Conservation (phyloP, 129 eudicot genomes). For the Escallonia rubra region DNA sequence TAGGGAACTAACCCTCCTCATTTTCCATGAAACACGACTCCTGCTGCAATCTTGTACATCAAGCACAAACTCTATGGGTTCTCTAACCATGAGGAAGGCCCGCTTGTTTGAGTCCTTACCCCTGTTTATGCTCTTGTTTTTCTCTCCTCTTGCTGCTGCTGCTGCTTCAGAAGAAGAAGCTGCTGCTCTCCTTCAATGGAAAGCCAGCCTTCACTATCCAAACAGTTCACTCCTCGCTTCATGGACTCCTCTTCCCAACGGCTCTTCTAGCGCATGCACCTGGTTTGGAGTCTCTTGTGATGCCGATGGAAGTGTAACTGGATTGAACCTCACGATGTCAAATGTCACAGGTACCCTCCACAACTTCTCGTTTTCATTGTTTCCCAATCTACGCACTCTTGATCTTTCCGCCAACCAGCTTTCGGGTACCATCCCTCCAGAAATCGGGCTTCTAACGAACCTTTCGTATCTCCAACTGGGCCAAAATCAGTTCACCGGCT, state of each 20-base stretch:
- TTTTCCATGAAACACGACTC: too few species aligned
- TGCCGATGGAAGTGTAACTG: background rate
- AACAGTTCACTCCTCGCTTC: constrained; percentile 9
- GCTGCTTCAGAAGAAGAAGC: background rate
- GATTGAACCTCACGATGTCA: constrained; percentile 1
- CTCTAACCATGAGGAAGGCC: too few species aligned
- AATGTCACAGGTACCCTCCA: constrained; percentile 20
- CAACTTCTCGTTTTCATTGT: constrained; percentile 6
- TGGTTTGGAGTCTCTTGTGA: constrained; percentile 22
- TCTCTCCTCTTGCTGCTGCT: too few species aligned
- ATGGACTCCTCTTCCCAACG: background rate
- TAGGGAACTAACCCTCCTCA: too few species aligned
- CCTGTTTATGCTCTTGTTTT: too few species aligned
- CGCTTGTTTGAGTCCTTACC: too few species aligned
- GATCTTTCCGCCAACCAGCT: constrained; percentile 23
- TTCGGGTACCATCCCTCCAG: constrained; percentile 14
- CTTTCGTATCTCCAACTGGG: constrained; percentile 15
- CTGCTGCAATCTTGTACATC: too few species aligned
- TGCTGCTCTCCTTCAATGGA: constrained; percentile 15
- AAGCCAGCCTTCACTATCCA: constrained; percentile 13
- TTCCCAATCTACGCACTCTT: constrained; percentile 11
- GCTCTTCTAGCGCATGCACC: constrained; percentile 2
- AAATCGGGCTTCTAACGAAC: constrained; percentile 10
- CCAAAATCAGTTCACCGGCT: constrained; percentile 10
- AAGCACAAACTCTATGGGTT: too few species aligned